Base-by-base conservation (phyloP, 1,284 basidiomycete genomes). In the Lignosus rhinocerotis region DNA sequence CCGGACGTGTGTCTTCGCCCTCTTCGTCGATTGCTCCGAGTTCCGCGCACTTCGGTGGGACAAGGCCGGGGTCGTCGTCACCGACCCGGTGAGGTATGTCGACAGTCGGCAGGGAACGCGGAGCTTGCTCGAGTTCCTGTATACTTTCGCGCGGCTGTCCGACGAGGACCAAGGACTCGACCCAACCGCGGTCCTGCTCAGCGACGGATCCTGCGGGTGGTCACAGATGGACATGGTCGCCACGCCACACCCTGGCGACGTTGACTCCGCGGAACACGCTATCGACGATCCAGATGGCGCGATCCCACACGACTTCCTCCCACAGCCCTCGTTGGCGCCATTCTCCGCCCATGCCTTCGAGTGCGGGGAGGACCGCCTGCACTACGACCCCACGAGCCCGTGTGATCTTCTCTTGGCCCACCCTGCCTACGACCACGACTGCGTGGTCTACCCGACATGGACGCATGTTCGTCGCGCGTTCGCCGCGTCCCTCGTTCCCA, bases 41-140 rank as follows among this genome's bases (percentile, higher is more conserved):
- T 50, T 51, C 41, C 56, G 56, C n/a, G 31, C 34, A 7, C 21
- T 58, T 32, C 47, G 55, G 1, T 53, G 53, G 50, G 53, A 58
- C 36, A 21, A 39, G 1, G 17, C 51, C 0, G 56, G 56, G 2
- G 44, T 45, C 11, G 34, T 58, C 30, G 44, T 48, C 16, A 42
- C 56, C 1, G 34, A 53, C 7, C 36, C 39, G 1, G 21, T 43
- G 16, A 32, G 49, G 41, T 58, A 58, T 38, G 43, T 39, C 21
- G 21, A 16, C 5, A 17, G 32, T 16, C 33, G 33, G 2, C 34
- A 11, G 5, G 36, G 59, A 9, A 61, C 66, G 1, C 14, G 17
- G 9, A 3, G 51, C 11, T 50, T 67, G 2, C 34, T 56, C 17
- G 50, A 60, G n/a, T 57, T 64, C n/a, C 32, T 66, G 9, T 64